Evolutionary conservation across 2,329 filamentous ascomycete species (phyloP).

Genomic region (Mycosphaerella sp.): DNA sequence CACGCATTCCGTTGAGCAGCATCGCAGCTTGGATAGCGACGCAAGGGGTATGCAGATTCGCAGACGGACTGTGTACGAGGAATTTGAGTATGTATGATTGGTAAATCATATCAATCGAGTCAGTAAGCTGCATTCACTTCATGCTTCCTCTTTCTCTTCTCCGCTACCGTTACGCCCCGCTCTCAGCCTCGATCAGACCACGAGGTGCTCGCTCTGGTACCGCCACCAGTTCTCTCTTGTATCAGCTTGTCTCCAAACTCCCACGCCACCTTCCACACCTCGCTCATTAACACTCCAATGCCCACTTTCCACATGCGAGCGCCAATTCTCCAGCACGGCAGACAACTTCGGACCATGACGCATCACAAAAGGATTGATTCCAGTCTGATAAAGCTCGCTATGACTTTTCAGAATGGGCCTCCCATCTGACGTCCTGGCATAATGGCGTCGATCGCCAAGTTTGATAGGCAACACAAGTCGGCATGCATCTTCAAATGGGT

Average conservation of each 20-base stretch:
- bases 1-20: no score
- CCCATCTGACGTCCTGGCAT: constrained; percentile 31
- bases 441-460: constrained; percentile 26
- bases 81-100: no score
- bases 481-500: constrained; percentile 34
- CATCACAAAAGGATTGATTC: constrained; percentile 33
- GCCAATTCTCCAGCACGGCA: constrained; percentile 32
- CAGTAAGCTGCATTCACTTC: neutral
- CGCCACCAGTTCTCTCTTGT: constrained; percentile 33
- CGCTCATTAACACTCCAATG: constrained; percentile 32
- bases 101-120: no score
- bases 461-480: constrained; percentile 31
- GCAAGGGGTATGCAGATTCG: no score
- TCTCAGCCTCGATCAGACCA: constrained; percentile 11
- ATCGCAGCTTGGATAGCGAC: no score
- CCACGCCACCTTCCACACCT: constrained; percentile 31
- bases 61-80: no score
- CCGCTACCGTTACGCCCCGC: neutral
- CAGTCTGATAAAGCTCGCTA: constrained; percentile 32
- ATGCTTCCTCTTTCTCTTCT: neutral
- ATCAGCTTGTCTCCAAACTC: constrained; percentile 32
- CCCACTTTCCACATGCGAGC: constrained; percentile 30
- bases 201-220: constrained; percentile 29
- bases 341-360: constrained; percentile 32
- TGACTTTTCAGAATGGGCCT: constrained; percentile 29